Conservation (phyloP, 2,329 filamentous ascomycete genomes). For the Alternaria alternata region DNA sequence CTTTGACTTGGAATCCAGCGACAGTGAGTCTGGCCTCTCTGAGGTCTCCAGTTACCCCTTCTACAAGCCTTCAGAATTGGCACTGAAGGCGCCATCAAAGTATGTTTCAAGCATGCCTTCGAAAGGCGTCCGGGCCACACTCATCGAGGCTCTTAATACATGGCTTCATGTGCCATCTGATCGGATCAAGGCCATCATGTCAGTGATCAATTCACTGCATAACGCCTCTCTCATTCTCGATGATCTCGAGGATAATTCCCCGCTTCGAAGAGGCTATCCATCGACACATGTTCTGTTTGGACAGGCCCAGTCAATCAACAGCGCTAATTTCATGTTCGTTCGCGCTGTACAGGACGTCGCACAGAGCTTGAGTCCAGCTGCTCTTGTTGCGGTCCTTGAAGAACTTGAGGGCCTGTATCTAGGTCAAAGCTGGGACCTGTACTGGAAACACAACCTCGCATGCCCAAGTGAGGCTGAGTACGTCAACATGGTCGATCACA, state of each 20-base stretch:
- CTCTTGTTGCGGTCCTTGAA: background rate
- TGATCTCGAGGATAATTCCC: background rate
- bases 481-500: background rate
- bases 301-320: background rate
- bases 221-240: background rate
- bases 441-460: background rate
- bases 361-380: background rate
- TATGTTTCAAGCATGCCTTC: conserved; percentile 1
- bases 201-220: background rate
- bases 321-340: background rate
- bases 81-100: background rate
- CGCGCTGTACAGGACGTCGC: background rate
- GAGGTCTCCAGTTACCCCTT: background rate
- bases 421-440: background rate
- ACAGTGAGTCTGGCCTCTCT: background rate
- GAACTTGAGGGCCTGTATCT: background rate
- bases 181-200: background rate
- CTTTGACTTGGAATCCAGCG: background rate
- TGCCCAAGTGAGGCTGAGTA: background rate
- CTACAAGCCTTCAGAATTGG: background rate
- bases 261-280: background rate
- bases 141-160: background rate
- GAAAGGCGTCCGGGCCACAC: conserved; percentile 1
- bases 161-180: background rate
- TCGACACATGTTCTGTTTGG: background rate